Evolutionary conservation across 805 yeast species (phyloP).

Genomic region (Candida tammaniensis): DNA sequence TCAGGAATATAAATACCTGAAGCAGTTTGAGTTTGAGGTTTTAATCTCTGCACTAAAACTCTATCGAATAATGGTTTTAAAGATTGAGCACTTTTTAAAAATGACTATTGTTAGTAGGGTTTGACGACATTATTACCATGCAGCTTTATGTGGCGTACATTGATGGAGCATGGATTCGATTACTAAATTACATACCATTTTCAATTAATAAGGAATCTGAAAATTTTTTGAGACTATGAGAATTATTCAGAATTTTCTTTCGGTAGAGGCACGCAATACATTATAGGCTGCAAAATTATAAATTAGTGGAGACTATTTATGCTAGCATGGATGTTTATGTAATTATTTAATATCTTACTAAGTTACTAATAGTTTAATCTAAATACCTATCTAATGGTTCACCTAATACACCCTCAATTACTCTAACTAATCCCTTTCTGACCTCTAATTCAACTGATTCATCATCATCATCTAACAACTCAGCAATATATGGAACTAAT

Average conservation of each 20-base stretch:
- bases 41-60: constrained; percentile 90
- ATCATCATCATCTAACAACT: constrained; percentile 91
- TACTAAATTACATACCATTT: constrained; percentile 11
- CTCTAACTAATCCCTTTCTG: constrained; percentile 84
- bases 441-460: constrained; percentile 90
- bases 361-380: constrained; percentile 25
- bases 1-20: constrained; percentile 94
- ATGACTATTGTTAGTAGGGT: constrained; percentile 32
- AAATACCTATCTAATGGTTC: constrained; percentile 88
- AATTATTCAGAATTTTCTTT: constrained; percentile 13
- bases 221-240: constrained; percentile 10
- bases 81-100: constrained; percentile 79
- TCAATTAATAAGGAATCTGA: constrained; percentile 1
- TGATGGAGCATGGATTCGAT: background rate
- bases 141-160: background rate
- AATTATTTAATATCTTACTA: background rate
- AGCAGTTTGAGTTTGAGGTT: constrained; percentile 88
- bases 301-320: background rate
- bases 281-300: constrained; percentile 2
- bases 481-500: constrained; percentile 93
- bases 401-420: constrained; percentile 87
- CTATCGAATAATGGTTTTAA: constrained; percentile 94
- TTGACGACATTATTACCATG: background rate
- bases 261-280: constrained; percentile 10
- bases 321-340: no score